These are phyloP conservation scores for Coemansia pectinata DNA, from an alignment of 192 early-diverging fungal species.

Conservation along the genomic window DNA sequence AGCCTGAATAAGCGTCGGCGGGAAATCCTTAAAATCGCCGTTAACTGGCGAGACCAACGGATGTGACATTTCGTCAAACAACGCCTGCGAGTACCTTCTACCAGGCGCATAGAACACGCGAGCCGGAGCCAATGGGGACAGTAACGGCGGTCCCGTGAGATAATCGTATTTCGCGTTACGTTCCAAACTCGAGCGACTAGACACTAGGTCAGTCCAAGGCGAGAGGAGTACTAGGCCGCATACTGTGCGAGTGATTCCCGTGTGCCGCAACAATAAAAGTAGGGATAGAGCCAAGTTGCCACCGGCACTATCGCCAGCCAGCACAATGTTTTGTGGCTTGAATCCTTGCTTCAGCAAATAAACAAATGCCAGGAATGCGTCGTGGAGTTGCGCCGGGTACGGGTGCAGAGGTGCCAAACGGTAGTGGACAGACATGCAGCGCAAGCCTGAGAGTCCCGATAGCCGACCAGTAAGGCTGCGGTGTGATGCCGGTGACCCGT, in stretches of 20 bases:
- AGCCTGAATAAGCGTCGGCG: conserved; percentile 42
- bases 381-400: conserved; percentile 65
- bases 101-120: conserved; percentile 47
- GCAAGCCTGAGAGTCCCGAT: conserved; percentile 50
- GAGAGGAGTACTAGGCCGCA: conserved; percentile 64
- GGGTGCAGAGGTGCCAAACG: conserved; percentile 43
- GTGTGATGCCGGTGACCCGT: conserved; percentile 55
- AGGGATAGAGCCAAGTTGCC: conserved; percentile 66
- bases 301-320: conserved; percentile 72
- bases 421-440: conserved; percentile 49
- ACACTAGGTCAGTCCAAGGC: conserved; percentile 34
- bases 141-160: conserved; percentile 13
- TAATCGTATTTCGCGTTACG: conserved; percentile 36
- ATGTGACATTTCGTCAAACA: conserved; percentile 31
- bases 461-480: conserved; percentile 55
- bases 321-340: conserved; percentile 59
- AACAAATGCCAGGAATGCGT: conserved; percentile 59
- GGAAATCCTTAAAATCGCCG: conserved; percentile 38
- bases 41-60: conserved; percentile 48
- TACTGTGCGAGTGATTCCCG: conserved; percentile 34
- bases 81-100: conserved; percentile 14
- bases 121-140: conserved; percentile 21
- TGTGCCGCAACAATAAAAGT: conserved; percentile 63
- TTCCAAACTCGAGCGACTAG: conserved; percentile 14
- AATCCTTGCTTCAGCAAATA: conserved; percentile 62